phyloP scores from a whole-genome alignment of 345 rosid genomes.

The Pistacia integerrima region DNA sequence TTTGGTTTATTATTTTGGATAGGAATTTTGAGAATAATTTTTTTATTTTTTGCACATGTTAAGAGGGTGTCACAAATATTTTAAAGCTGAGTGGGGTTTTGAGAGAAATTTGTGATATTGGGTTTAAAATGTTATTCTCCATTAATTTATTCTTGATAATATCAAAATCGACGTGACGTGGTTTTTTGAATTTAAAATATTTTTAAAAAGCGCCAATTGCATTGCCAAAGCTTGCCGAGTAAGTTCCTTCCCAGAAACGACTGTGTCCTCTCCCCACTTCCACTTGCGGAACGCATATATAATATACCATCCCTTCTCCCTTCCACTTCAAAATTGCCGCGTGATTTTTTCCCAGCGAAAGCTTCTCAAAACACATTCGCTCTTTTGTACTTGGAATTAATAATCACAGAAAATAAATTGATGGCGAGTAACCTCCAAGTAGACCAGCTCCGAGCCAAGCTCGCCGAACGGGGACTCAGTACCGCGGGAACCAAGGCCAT shows the following conservation, averaged over 20 bases:
- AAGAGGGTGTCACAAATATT: too few species aligned
- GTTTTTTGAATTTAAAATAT: too few species aligned
- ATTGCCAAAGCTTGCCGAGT: neutral
- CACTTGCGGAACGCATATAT: neutral
- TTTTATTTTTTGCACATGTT: too few species aligned
- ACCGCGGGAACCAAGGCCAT: conserved; percentile 61
- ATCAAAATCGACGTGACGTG: too few species aligned
- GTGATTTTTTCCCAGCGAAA: neutral
- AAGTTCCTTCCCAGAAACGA: neutral
- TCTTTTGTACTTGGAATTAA: neutral
- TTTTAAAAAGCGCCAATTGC: too few species aligned
- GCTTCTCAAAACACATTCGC: neutral
- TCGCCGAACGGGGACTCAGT: conserved; percentile 67
- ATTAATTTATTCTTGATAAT: too few species aligned
- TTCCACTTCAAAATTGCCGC: neutral
- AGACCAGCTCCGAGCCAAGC: conserved; percentile 67
- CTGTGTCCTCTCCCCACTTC: neutral
- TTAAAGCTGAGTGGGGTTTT: too few species aligned
- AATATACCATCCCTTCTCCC: neutral
- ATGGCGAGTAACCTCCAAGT: conserved; percentile 66
- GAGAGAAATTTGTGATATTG: too few species aligned
- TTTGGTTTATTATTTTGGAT: too few species aligned
- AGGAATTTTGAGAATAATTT: too few species aligned
- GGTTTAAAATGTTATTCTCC: too few species aligned
- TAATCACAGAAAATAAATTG: neutral